phyloP scores from a whole-genome alignment of 2,329 filamentous ascomycete genomes.

The Fusarium verrucosum region DNA sequence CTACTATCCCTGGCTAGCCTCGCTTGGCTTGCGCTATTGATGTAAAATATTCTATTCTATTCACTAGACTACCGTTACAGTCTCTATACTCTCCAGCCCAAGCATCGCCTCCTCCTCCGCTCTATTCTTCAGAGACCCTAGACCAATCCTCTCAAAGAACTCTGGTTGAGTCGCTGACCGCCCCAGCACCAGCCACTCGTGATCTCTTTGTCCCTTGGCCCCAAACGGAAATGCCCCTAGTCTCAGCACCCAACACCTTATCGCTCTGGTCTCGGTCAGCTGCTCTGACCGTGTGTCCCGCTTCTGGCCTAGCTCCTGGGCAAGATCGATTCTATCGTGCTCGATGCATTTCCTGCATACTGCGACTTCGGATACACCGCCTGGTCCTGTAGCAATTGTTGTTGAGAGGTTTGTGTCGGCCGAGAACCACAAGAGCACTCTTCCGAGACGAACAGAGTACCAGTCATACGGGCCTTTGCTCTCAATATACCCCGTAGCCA shows the following conservation, averaged over 20 bases:
- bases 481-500: constrained; percentile 9
- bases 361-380: neutral
- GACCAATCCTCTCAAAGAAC: constrained; percentile 26
- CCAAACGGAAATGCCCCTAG: constrained; percentile 19
- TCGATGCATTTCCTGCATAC: constrained; percentile 16
- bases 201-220: neutral
- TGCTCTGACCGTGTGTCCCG: neutral
- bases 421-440: neutral
- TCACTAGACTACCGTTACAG: constrained; percentile 13
- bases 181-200: constrained; percentile 30
- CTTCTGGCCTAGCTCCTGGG: neutral
- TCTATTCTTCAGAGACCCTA: constrained; percentile 1
- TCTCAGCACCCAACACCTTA: constrained; percentile 30
- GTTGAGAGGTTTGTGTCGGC: constrained; percentile 26
- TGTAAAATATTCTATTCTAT: no score
- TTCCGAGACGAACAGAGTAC: neutral
- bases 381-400: neutral
- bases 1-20: no score
- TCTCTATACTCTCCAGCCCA: neutral
- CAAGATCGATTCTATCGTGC: neutral
- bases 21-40: neutral
- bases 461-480: neutral
- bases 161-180: constrained; percentile 7
- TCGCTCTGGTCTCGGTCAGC: neutral
- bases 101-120: neutral